These are phyloP conservation scores for Pythium coloratum DNA, from an alignment of 352 stramenopile genomes.

Conservation along the genomic window DNA sequence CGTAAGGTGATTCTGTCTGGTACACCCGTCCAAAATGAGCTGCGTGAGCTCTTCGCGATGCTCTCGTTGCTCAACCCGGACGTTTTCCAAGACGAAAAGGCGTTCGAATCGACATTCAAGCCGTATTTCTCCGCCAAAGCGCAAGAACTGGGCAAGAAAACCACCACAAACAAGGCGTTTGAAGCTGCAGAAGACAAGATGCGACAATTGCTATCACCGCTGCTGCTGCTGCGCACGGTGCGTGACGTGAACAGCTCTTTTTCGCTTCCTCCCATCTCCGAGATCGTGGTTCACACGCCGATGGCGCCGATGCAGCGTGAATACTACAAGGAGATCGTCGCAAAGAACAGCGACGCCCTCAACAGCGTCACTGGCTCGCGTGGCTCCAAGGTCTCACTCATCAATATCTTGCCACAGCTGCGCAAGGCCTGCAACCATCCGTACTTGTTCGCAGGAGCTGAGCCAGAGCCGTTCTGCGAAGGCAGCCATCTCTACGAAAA, in stretches of 20 bases:
- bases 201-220: slow-evolving; percentile 50
- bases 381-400: slow-evolving; percentile 73
- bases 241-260: slow-evolving; percentile 72
- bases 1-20: slow-evolving; percentile 75
- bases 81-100: slow-evolving; percentile 64
- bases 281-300: slow-evolving; percentile 77
- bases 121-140: slow-evolving; percentile 70
- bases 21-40: slow-evolving; percentile 87
- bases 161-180: slow-evolving; percentile 1
- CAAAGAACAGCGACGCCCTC: slow-evolving; percentile 55
- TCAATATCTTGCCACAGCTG: slow-evolving; percentile 97
- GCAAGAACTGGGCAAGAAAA: slow-evolving; percentile 35
- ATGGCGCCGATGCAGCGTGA: slow-evolving; percentile 78
- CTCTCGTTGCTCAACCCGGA: slow-evolving; percentile 83
- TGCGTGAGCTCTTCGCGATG: slow-evolving; percentile 83
- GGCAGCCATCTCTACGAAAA: slow-evolving; percentile 71
- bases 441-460: slow-evolving; percentile 92
- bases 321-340: slow-evolving; percentile 83
- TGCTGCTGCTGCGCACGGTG: slow-evolving; percentile 67
- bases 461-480: slow-evolving; percentile 75
- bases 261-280: slow-evolving; percentile 64
- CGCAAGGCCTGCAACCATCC: slow-evolving; percentile 80
- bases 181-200: slow-evolving; percentile 51
- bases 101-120: slow-evolving; percentile 56
- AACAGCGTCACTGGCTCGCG: slow-evolving; percentile 33